phyloP scores from a whole-genome alignment of 2,329 filamentous ascomycete genomes.

The Sclerotinia trifoliorum region DNA sequence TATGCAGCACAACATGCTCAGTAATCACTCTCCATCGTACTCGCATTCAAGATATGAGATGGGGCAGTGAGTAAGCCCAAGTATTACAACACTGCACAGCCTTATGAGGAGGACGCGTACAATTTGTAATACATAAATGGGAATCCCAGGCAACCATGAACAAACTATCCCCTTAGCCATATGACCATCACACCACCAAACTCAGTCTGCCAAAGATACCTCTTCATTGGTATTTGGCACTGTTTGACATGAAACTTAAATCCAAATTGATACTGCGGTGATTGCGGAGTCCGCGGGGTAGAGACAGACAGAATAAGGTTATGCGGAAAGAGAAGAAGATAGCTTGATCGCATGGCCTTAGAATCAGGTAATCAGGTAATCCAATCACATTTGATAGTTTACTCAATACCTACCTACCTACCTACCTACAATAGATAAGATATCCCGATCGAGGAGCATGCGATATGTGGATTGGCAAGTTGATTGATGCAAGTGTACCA shows the following conservation, averaged over 20 bases:
- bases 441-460: not conserved
- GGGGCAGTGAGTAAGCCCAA: not conserved
- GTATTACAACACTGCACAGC: not conserved
- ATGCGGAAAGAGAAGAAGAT: no score
- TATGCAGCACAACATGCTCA: not conserved
- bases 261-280: not conserved
- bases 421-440: not conserved
- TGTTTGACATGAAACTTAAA: not conserved
- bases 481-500: not conserved
- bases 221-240: not conserved
- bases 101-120: not conserved
- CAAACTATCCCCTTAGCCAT: not conserved
- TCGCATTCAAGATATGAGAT: no score
- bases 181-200: not conserved
- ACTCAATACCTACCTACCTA: not conserved
- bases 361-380: no score
- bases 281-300: slow-evolving; percentile 5
- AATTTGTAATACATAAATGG: not conserved
- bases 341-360: not conserved
- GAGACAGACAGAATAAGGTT: not conserved
- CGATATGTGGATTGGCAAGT: not conserved
- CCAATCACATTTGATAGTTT: not conserved
- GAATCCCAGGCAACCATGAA: not conserved
- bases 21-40: not conserved
- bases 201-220: not conserved